These are phyloP conservation scores for Hyaloscypha hepaticicola DNA, from an alignment of 495 filamentous ascomycete genomes.

Conservation along the genomic window DNA sequence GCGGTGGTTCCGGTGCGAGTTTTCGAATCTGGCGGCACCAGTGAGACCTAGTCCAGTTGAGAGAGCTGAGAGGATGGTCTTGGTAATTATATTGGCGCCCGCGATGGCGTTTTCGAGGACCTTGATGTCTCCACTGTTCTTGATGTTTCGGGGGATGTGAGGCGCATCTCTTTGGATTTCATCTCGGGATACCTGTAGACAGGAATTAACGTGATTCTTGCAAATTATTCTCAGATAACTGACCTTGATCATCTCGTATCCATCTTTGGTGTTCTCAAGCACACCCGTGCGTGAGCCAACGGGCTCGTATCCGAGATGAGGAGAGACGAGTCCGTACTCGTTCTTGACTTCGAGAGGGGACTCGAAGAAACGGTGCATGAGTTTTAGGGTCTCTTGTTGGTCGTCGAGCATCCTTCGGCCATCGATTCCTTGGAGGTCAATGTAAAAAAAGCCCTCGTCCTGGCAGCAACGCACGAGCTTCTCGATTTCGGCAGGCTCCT, in stretches of 20 bases:
- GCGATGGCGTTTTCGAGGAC: conserved; percentile 47
- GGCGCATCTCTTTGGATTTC: conserved; percentile 48
- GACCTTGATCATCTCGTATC: conserved; percentile 56
- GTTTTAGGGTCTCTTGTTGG: conserved; percentile 46
- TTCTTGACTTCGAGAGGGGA: conserved; percentile 49
- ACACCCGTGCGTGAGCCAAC: conserved; percentile 49
- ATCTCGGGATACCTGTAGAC: conserved; percentile 40
- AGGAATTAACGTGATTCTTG: conserved; percentile 6
- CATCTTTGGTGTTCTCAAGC: conserved; percentile 48
- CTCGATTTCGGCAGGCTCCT: conserved; percentile 48
- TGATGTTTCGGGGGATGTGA: conserved; percentile 44
- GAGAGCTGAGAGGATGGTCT: conserved; percentile 50
- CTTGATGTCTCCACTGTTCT: conserved; percentile 47
- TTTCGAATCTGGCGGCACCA: conserved; percentile 48
- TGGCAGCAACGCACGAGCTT: conserved; percentile 49
- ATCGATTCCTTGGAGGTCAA: conserved; percentile 50
- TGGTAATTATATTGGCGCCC: conserved; percentile 49
- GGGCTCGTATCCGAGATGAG: conserved; percentile 52
- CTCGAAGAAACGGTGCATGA: conserved; percentile 54
- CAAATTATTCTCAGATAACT: conserved; percentile 8
- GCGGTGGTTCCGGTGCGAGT: conserved; percentile 49
- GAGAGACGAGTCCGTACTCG: conserved; percentile 46
- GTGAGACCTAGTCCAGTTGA: conserved; percentile 45
- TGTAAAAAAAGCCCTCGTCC: conserved; percentile 55
- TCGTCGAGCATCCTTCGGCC: conserved; percentile 47